Conservation (phyloP, 2,329 filamentous ascomycete genomes). For the Claviceps lovelessii region DNA sequence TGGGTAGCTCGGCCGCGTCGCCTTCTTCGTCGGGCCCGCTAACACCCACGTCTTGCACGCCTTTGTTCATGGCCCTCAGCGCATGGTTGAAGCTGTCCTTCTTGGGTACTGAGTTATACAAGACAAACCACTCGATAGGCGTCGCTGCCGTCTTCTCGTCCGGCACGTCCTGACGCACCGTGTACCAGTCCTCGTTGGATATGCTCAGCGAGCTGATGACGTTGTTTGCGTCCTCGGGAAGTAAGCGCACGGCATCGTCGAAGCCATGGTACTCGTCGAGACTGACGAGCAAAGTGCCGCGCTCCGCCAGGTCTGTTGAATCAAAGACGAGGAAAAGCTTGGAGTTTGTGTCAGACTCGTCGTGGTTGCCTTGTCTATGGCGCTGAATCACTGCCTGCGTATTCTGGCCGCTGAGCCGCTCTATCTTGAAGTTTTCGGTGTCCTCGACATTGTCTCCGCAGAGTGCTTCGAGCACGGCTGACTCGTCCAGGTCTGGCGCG, state of each 20-base stretch:
- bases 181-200: conserved; percentile 3
- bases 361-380: not conserved
- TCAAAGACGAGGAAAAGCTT: conserved; percentile 3
- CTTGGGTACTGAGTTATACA: not conserved
- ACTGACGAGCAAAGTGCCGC: conserved; percentile 2
- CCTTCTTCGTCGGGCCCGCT: not conserved
- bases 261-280: conserved; percentile 4
- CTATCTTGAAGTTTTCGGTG: not conserved
- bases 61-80: conserved; percentile 1
- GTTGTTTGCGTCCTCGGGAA: not conserved
- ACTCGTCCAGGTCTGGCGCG: not conserved
- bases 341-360: not conserved
- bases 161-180: not conserved
- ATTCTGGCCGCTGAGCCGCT: not conserved
- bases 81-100: not conserved
- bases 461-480: not conserved
- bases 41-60: not conserved
- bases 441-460: not conserved
- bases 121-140: not conserved
- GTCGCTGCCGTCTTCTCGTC: not conserved
- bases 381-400: not conserved
- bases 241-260: conserved; percentile 1
- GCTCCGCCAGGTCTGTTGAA: not conserved
- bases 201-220: conserved; percentile 1
- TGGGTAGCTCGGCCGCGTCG: not conserved